Conservation (phyloP, 2,329 filamentous ascomycete species). For the Colletotrichum sp. region DNA sequence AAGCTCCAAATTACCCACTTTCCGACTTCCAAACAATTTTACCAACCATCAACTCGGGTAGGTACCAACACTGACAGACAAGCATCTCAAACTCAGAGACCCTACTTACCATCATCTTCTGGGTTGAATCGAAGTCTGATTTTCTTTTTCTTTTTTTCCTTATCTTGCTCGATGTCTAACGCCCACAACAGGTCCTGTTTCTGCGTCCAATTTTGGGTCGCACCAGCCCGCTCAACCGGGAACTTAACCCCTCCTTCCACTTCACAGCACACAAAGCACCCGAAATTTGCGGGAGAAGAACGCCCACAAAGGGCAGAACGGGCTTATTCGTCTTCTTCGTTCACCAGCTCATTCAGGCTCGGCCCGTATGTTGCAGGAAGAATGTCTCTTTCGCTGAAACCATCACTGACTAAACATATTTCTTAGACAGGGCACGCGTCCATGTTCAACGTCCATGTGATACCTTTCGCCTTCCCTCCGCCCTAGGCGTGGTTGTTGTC, state of each 20-base stretch:
- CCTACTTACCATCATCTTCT: neutral
- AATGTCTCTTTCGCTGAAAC: neutral
- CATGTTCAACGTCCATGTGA: neutral
- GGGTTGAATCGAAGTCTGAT: neutral
- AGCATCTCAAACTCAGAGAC: neutral
- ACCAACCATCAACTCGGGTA: neutral
- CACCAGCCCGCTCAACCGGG: neutral
- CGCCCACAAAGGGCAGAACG: neutral
- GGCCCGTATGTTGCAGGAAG: neutral
- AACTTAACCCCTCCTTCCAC: neutral
- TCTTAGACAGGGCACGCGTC: neutral
- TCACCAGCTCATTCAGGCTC: neutral
- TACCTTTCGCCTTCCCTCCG: neutral
- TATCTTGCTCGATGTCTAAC: neutral
- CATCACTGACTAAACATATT: rapidly evolving
- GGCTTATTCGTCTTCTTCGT: neutral
- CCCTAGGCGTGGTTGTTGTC: neutral
- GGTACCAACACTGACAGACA: neutral
- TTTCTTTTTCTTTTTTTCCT: neutral
- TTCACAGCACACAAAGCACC: neutral
- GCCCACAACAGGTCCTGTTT: neutral
- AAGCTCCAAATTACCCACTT: neutral
- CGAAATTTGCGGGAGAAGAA: neutral
- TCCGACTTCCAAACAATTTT: neutral
- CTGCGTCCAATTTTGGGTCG: neutral